phyloP scores from a whole-genome alignment of 257 asterid species.

The Petrea volubilis region DNA sequence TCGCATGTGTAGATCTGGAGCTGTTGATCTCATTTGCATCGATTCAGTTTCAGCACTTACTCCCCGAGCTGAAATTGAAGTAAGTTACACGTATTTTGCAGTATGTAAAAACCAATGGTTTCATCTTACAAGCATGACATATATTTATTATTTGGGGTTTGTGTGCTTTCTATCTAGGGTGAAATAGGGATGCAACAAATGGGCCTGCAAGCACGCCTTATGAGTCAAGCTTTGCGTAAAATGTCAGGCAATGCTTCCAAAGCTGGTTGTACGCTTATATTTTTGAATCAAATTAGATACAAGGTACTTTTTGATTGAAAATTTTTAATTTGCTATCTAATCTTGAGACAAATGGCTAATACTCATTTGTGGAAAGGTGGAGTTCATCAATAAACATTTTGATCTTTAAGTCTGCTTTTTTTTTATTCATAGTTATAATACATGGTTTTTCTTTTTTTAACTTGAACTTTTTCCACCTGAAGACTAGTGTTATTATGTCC shows the following conservation, averaged over 20 bases:
- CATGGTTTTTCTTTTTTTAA: constrained; percentile 10
- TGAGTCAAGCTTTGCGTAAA: constrained; percentile 99
- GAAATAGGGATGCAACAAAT: constrained; percentile 99
- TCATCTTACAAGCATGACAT: not conserved
- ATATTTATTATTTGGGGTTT: not conserved
- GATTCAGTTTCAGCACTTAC: constrained; percentile 99
- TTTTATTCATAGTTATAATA: not conserved
- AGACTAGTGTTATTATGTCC: constrained; percentile 15
- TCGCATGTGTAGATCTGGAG: constrained; percentile 98
- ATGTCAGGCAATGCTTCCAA: constrained; percentile 99
- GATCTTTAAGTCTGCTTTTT: not conserved
- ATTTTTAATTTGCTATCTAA: constrained; percentile 1
- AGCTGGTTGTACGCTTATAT: constrained; percentile 96
- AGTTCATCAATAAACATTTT: not conserved
- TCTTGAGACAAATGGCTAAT: constrained; percentile 8
- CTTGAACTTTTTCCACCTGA: constrained; percentile 5
- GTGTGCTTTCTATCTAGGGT: constrained; percentile 53
- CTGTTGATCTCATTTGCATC: constrained; percentile 96
- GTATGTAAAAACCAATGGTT: constrained; percentile 11
- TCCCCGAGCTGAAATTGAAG: constrained; percentile 99
- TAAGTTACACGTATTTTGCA: constrained; percentile 30
- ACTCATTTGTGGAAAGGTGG: not conserved
- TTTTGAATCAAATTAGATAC: constrained; percentile 93
- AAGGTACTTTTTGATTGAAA: constrained; percentile 52
- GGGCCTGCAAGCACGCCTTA: constrained; percentile 98